Base-by-base conservation (phyloP, 2,329 filamentous ascomycete genomes). In the Trichoderma endophyticum region DNA sequence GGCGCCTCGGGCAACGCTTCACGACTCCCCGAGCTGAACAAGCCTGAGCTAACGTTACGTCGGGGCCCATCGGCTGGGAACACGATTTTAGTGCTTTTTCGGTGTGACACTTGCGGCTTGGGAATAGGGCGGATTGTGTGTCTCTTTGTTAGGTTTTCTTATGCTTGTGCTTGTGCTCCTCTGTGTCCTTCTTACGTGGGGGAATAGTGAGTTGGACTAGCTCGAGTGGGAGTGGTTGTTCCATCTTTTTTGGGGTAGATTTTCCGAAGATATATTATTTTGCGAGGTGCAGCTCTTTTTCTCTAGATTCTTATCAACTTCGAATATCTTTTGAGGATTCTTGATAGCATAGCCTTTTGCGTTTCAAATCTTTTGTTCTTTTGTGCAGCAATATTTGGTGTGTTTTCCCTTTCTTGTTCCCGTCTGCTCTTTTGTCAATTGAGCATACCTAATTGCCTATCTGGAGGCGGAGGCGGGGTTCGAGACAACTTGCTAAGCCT, bases 41-140 rank as follows among this genome's bases (percentile, higher is more conserved):
- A 36, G 48, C 48, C 34, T 39, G 15, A 66, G 64, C 51, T 57
- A 67, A 67, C 64, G 64, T 67, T 67, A 67, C 64, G 54, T 67
- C 63, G 64, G 64, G 64, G 60, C 15, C 24, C 51, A 21, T 60
- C 57, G 57, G 57, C 57, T 21, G n/a, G 11, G 48, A n/a, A 9
- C 32, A 39, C n/a, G n/a, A 21, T 66, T 67, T 67, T 67, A 28
- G 32, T 57, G 21, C 11, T 15, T 15, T 26, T 51, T 39, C 24
- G 36, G 15, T 63, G 59, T 61, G 59, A 24, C 21, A 61, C 59
- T 18, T 43, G 30, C 21, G 30, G 28, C 30, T 51, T 21, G 43
- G 43, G 48, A 51, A 51, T 51, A 21, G 48, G 43, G 43, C 30
- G 59, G 26, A 51, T 30, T 30, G 18, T 12, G 48, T 54, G 28